Conservation (phyloP, 257 asterid genomes). For the Penstemon davidsonii region DNA sequence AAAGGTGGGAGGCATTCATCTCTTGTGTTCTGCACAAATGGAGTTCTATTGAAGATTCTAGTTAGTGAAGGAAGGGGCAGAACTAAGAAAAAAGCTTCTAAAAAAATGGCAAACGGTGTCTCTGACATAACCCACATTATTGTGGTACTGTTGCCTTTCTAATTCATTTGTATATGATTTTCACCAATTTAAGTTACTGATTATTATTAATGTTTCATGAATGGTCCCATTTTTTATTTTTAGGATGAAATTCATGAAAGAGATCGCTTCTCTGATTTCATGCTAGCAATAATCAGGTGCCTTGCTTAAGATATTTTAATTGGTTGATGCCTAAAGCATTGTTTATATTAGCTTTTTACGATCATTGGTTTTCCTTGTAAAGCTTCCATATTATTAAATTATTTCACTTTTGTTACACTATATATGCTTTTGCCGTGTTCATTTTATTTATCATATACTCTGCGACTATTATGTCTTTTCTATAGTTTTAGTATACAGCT, state of each 20-base stretch:
- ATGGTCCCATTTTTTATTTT: conserved; percentile 18
- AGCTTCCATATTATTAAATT: background rate
- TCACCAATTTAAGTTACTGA: conserved; percentile 14
- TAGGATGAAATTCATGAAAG: conserved; percentile 99
- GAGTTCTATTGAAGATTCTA: conserved; percentile 73
- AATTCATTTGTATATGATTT: conserved; percentile 24
- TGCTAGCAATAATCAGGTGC: conserved; percentile 96
- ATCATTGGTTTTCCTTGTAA: background rate
- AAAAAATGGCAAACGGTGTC: conserved; percentile 36
- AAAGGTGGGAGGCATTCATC: conserved; percentile 91
- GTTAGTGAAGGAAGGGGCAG: conserved; percentile 45
- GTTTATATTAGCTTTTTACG: background rate
- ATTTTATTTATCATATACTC: conserved; percentile 4
- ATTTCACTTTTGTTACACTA: conserved; percentile 7
- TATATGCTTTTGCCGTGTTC: conserved; percentile 9
- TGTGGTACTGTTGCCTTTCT: conserved; percentile 61
- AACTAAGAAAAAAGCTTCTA: conserved; percentile 35
- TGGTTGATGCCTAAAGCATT: conserved; percentile 9
- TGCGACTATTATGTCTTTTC: conserved; percentile 8
- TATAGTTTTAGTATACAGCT: conserved; percentile 19
- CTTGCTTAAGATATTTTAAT: conserved; percentile 23
- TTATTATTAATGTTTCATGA: background rate
- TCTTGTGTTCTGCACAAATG: conserved; percentile 90
- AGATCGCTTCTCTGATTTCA: conserved; percentile 93
- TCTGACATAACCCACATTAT: conserved; percentile 79